Evolutionary conservation across 23 red algal species (phyloP), one percentile per base, ranked within the genome.

Genomic region (Chondrus crispus): DNA sequence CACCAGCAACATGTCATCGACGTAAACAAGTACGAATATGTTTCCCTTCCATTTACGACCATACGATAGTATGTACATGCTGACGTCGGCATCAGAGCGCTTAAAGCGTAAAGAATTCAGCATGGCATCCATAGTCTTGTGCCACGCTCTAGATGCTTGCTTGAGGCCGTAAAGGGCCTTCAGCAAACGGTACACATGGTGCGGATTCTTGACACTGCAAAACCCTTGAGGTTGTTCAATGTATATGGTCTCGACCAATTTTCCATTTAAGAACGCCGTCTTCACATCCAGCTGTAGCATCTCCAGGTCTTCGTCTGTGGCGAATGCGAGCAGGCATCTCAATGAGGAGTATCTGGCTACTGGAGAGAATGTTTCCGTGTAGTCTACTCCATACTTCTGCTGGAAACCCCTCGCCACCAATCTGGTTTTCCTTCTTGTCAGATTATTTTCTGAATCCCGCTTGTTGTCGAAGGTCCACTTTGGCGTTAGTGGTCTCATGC

Each of bases 121-220:
- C 20, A 87, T 33, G 28, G 33, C 63, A 36, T 41, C 32, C 19
- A 91, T 9, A 22, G 26, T 28, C 22, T 5, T 43, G 19, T 83
- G 29, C 0, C 87, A 91, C 26, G 22, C 71, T 40, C 87, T 29
- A 38, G 74, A 71, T 32, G 87, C 87, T 54, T 91, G 87, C 52
- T 82, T 2, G 10, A 83, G 78, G 20, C 78, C 78, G 51, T 62
- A 62, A n/a, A 83, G 14, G 24, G 46, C 51, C 11, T 83, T 62
- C 1, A 60, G 28, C 28, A 83, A 45, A 53, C 28, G 33, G 12
- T 60, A 62, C 26, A 83, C 52, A n/a, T 26, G 57, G 29, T 63
- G 20, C 46, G 28, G 28, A 9, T 0, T 58, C 33, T 20, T 24
- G 32, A 2, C 11, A 35, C 57, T 32, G n/a, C 24, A 0, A 60